Conservation (phyloP, 352 stramenopile species). For the Plasmopara muralis region DNA sequence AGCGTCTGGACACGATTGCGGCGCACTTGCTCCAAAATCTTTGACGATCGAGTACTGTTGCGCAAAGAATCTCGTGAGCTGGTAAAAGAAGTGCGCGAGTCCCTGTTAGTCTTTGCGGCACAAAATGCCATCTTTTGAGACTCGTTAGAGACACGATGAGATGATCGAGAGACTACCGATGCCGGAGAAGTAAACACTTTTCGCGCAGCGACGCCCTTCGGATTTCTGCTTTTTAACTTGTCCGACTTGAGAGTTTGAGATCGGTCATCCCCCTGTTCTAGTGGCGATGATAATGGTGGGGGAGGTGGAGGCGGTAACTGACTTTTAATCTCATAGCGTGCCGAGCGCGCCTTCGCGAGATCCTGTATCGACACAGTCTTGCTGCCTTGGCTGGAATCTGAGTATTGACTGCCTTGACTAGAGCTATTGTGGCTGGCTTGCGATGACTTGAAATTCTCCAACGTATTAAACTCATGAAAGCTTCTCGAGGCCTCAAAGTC, state of each 20-base stretch:
- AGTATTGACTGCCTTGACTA: slow-evolving; percentile 13
- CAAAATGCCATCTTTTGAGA: slow-evolving; percentile 12
- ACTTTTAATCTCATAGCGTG: slow-evolving; percentile 25
- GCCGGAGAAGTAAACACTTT: slow-evolving; percentile 24
- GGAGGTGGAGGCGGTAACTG: slow-evolving; percentile 22
- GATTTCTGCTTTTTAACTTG: slow-evolving; percentile 19
- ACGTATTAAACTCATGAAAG: slow-evolving; percentile 6
- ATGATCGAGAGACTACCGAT: slow-evolving; percentile 5
- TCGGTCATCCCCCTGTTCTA: slow-evolving; percentile 20
- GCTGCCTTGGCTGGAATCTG: slow-evolving; percentile 10
- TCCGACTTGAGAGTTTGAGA: slow-evolving; percentile 20
- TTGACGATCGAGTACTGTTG: slow-evolving; percentile 28
- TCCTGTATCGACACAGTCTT: slow-evolving; percentile 41
- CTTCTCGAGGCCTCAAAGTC: slow-evolving; percentile 8
- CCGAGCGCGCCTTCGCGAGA: slow-evolving; percentile 23
- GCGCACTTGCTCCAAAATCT: slow-evolving; percentile 39
- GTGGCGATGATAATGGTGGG: slow-evolving; percentile 20
- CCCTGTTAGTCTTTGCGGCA: slow-evolving; percentile 10
- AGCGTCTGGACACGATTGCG: slow-evolving; percentile 39
- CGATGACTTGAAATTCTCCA: slow-evolving; percentile 7
- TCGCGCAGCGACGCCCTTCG: slow-evolving; percentile 16
- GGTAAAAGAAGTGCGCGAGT: slow-evolving; percentile 14
- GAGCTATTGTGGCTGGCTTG: slow-evolving; percentile 11
- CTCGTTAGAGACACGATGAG: slow-evolving; percentile 12
- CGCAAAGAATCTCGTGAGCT: slow-evolving; percentile 22